Evolutionary conservation across 305 asterid genomes (phyloP).

Genomic region (Fraxinus velutina): DNA sequence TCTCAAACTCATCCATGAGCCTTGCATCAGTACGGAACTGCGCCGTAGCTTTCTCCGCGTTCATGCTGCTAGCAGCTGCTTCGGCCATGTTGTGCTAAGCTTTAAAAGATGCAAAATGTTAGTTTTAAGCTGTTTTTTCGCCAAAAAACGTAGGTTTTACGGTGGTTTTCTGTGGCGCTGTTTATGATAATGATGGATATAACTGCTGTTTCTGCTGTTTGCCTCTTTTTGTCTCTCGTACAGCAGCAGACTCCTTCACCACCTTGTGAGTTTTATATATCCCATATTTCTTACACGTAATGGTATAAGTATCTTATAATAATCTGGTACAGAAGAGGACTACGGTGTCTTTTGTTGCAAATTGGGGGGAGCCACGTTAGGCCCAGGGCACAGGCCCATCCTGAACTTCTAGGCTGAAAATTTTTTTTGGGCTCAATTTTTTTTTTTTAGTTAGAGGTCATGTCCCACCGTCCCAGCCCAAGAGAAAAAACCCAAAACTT

Average conservation of each 20-base stretch:
- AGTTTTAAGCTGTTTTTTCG: background rate
- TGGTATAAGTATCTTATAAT: background rate
- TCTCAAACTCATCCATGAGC: conserved; percentile 55
- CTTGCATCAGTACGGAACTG: conserved; percentile 56
- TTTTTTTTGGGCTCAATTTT: no score
- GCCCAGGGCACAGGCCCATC: no score
- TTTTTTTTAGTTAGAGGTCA: no score
- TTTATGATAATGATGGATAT: background rate
- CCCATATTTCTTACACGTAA: background rate
- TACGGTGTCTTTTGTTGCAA: background rate
- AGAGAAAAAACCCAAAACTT: no score
- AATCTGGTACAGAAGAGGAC: background rate
- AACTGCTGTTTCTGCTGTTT: background rate
- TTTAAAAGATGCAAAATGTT: conserved; percentile 28
- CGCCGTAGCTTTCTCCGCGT: conserved; percentile 27
- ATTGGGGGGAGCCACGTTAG: no score
- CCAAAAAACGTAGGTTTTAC: background rate
- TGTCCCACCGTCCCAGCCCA: no score
- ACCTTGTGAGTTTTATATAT: background rate
- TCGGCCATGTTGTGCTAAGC: background rate
- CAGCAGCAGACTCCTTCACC: background rate
- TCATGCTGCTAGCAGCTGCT: conserved; percentile 26
- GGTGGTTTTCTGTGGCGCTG: background rate
- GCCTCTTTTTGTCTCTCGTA: background rate
- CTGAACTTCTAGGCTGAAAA: no score